Percentiles rank a stretch among this genome's conserved stretches.
phyloP scores from a whole-genome alignment of 306 rosid genomes.

The Gillenia trifoliata region DNA sequence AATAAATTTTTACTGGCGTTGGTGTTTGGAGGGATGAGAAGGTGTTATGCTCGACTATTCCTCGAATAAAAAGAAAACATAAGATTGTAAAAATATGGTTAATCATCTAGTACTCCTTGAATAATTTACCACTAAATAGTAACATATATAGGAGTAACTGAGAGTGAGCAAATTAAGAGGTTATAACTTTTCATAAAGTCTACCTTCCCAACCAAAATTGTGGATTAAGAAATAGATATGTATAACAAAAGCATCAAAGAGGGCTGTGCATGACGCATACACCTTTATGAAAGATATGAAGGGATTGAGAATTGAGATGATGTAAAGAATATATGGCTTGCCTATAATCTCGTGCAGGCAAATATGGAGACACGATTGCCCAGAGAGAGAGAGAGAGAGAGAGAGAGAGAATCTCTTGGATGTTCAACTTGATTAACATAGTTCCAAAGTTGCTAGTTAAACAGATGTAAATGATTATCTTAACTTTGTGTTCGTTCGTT shows the following conservation, averaged over 20 bases:
- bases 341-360: conserved; percentile 2
- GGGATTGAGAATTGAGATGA: conserved; percentile 15
- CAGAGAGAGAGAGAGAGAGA: background rate
- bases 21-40: background rate
- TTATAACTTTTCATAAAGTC: background rate
- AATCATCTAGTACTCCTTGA: background rate
- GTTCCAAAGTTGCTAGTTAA: conserved; percentile 13
- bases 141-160: background rate
- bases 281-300: conserved; percentile 7
- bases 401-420: background rate
- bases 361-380: conserved; percentile 15
- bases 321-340: conserved; percentile 4
- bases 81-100: background rate
- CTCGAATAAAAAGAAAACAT: background rate
- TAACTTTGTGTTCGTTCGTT: conserved; percentile 19
- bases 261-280: background rate
- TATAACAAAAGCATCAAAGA: background rate
- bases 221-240: background rate
- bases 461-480: conserved; percentile 14
- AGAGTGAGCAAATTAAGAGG: background rate
- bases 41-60: background rate
- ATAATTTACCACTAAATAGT: background rate
- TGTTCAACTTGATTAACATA: background rate
- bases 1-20: background rate
- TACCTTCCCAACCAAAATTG: background rate